phyloP scores from a whole-genome alignment of 306 rosid species.

The Ormosia emarginata region DNA sequence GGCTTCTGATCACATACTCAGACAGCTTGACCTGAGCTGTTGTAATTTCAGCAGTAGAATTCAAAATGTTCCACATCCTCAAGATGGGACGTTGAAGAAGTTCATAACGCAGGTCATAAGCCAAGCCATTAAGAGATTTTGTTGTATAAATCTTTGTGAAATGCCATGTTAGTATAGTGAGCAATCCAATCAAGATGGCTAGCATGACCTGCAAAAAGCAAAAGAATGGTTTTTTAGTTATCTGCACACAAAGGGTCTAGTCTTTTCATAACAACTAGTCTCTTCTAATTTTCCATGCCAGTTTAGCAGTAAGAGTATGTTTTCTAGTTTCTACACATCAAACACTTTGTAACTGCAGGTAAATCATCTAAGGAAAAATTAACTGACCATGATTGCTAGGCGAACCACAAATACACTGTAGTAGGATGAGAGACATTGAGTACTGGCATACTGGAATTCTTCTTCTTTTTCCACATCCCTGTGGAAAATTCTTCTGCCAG shows the following conservation, averaged over 20 bases:
- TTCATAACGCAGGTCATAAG: slow-evolving; percentile 89
- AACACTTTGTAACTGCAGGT: neutral
- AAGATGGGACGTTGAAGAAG: slow-evolving; percentile 91
- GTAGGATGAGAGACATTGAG: slow-evolving; percentile 84
- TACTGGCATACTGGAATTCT: slow-evolving; percentile 61
- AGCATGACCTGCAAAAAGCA: slow-evolving; percentile 71
- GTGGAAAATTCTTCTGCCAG: slow-evolving; percentile 48
- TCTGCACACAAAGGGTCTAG: neutral
- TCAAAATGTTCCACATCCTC: slow-evolving; percentile 96
- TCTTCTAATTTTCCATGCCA: neutral
- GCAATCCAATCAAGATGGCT: slow-evolving; percentile 85
- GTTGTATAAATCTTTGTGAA: slow-evolving; percentile 88
- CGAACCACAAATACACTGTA: slow-evolving; percentile 97
- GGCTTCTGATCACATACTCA: slow-evolving; percentile 70
- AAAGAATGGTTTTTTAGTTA: neutral
- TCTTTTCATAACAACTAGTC: neutral
- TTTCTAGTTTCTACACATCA: neutral
- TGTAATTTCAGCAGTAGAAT: slow-evolving; percentile 89
- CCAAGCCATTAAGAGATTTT: slow-evolving; percentile 74
- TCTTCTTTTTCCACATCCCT: slow-evolving; percentile 88
- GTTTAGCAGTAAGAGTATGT: neutral
- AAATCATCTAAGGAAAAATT: neutral
- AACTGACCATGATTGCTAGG: slow-evolving; percentile 86
- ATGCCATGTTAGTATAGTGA: slow-evolving; percentile 95
- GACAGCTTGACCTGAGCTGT: slow-evolving; percentile 79